These are phyloP conservation scores for Penicillium roqueforti DNA, from an alignment of 495 filamentous ascomycete genomes.

Conservation along the genomic window DNA sequence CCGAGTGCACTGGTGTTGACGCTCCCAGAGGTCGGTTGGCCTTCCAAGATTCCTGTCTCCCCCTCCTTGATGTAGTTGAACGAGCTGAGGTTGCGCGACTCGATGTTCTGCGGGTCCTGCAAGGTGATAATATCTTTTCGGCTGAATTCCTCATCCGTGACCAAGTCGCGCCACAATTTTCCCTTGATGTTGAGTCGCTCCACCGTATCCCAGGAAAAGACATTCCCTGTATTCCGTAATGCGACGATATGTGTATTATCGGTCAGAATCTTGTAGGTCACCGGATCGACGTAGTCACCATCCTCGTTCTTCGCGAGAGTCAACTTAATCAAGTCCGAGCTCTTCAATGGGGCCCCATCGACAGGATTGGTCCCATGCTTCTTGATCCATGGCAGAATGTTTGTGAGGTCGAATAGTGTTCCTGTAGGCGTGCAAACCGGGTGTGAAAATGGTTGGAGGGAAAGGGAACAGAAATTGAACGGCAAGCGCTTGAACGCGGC, in stretches of 20 bases:
- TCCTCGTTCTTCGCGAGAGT: slow-evolving; percentile 90
- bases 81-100: slow-evolving; percentile 73
- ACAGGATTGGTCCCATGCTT: slow-evolving; percentile 91
- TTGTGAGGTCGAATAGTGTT: slow-evolving; percentile 80
- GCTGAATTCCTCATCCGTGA: slow-evolving; percentile 81
- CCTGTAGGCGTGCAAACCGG: slow-evolving; percentile 78
- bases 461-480: slow-evolving; percentile 97
- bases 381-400: slow-evolving; percentile 87
- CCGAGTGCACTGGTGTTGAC: slow-evolving; percentile 77
- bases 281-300: slow-evolving; percentile 90
- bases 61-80: slow-evolving; percentile 92
- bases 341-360: slow-evolving; percentile 70
- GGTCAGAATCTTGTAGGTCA: slow-evolving; percentile 95
- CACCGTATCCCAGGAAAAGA: slow-evolving; percentile 93
- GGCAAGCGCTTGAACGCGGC: slow-evolving; percentile 81
- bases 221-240: slow-evolving; percentile 82
- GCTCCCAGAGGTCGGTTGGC: slow-evolving; percentile 53
- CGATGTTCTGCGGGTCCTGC: slow-evolving; percentile 93
- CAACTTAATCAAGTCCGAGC: slow-evolving; percentile 82
- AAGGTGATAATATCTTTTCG: slow-evolving; percentile 94
- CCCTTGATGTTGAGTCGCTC: slow-evolving; percentile 95
- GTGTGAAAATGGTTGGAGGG: slow-evolving; percentile 84
- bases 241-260: slow-evolving; percentile 97
- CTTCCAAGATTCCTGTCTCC: slow-evolving; percentile 59
- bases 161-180: slow-evolving; percentile 92